Evolutionary conservation across 1,284 basidiomycete species (phyloP).

Genomic region (Fomitiporia mediterranea): DNA sequence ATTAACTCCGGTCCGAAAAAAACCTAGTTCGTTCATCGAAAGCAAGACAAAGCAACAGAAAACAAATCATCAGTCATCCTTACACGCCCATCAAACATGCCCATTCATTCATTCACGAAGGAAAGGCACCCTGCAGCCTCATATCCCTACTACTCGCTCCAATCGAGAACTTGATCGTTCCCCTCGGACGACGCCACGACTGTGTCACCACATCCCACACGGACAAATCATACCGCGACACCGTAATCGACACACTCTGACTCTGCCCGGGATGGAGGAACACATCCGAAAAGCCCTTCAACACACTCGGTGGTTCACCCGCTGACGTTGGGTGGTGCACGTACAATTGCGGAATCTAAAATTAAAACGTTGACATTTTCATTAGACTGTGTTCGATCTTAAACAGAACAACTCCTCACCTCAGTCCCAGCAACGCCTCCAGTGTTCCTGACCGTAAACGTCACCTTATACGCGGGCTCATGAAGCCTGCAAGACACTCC

Average conservation of each 20-base stretch:
- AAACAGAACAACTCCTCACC: constrained; percentile 32
- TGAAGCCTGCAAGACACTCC: constrained; percentile 23
- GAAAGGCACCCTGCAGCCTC: constrained; percentile 29
- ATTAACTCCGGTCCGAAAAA: no score
- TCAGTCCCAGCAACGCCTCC: constrained; percentile 29
- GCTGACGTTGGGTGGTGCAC: constrained; percentile 36
- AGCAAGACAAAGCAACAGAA: no score
- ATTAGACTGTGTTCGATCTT: no score
- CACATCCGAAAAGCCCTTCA: constrained; percentile 44
- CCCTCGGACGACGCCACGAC: constrained; percentile 47
- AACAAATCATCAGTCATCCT: no score
- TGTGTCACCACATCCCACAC: constrained; percentile 45
- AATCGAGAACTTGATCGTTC: constrained; percentile 41
- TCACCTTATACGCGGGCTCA: constrained; percentile 27
- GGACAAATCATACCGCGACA: constrained; percentile 42
- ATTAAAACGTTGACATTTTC: not conserved
- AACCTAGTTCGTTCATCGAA: no score
- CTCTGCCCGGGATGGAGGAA: constrained; percentile 34
- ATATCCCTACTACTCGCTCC: constrained; percentile 52
- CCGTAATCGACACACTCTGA: constrained; percentile 33
- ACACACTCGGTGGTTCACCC: constrained; percentile 39
- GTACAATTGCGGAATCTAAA: constrained; percentile 43
- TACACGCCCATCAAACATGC: no score
- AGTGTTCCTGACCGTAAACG: constrained; percentile 31
- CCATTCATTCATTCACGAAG: no score